Evolutionary conservation across 2,329 filamentous ascomycete genomes (phyloP), one percentile per base, ranked within the genome.

Genomic region (Anthostomella pinea): DNA sequence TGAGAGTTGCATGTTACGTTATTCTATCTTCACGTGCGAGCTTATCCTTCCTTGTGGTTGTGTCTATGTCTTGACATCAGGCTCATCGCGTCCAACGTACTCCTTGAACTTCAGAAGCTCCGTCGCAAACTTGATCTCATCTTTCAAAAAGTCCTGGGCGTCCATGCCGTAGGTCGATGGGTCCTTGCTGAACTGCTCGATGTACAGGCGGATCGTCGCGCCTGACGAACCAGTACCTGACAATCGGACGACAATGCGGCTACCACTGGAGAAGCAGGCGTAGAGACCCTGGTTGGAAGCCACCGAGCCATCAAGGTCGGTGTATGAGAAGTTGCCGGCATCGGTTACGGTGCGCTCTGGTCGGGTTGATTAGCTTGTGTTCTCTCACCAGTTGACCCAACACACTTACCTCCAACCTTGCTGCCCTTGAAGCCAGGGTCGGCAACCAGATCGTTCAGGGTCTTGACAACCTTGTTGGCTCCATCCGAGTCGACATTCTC

Each of bases 41-140:
- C n/a, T n/a, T n/a, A n/a, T n/a, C n/a, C n/a, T n/a, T n/a, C n/a
- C n/a, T n/a, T n/a, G n/a, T n/a, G n/a, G n/a, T n/a, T n/a, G n/a
- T n/a, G n/a, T n/a, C n/a, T 82, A 97, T 43, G 91, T 98, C 83
- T 90, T 95, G 57, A 98, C 93, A 68, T 95, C 88, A 22, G 93
- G 93, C 72, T 95, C 85, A 55, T 88, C 88, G 44, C 90, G 83
- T 60, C 89, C 90, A 54, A 97, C 81, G 62, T 85, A 89, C 73
- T 96, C 86, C 74, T 96, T 87, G 66, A 98, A 84, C 74, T 91
- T 89, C 60, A 98, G 75, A 41, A 98, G 72, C 36, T 83, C 79
- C 3, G 88, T 85, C 15, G 91, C 87, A 53, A 95, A 79, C 60
- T 83, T 77, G 57, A 98, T 87, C 60, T 94, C 88, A 39, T 87